These are phyloP conservation scores for Blastomyces emzantsi DNA, from an alignment of 2,329 filamentous ascomycete species.

Conservation along the genomic window DNA sequence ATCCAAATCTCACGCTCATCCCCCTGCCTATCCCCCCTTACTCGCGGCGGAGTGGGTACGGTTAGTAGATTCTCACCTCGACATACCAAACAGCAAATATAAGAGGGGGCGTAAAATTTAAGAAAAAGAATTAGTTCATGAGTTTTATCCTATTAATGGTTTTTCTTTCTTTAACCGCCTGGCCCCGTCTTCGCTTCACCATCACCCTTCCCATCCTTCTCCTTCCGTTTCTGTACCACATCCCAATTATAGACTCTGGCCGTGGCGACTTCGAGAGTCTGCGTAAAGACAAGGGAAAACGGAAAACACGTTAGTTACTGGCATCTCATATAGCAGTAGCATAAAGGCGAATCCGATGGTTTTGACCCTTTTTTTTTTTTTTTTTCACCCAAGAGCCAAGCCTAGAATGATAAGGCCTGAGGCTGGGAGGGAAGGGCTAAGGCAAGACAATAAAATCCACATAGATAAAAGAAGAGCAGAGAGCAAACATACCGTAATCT, in stretches of 20 bases:
- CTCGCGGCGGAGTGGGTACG: no score
- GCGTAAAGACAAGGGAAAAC: conserved; percentile 10
- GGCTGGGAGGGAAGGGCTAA: background rate
- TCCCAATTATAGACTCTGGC: conserved; percentile 99
- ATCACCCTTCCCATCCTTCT: conserved; percentile 45
- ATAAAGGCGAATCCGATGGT: background rate
- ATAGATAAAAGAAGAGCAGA: conserved; percentile 4
- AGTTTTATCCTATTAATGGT: background rate
- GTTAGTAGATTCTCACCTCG: no score
- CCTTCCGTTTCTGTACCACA: conserved; percentile 88
- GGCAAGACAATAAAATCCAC: background rate
- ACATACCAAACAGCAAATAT: background rate
- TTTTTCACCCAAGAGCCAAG: background rate
- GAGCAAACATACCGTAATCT: conserved; percentile 70
- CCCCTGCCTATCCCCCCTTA: background rate
- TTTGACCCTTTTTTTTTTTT: background rate
- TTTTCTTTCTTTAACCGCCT: background rate
- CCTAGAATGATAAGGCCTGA: no score
- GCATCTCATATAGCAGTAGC: conserved; percentile 13
- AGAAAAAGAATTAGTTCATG: background rate
- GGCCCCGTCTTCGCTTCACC: conserved; percentile 1
- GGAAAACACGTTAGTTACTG: conserved; percentile 17
- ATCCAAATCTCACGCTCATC: background rate
- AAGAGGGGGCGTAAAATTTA: background rate
- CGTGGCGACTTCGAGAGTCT: conserved; percentile 95